Base-by-base conservation (phyloP, 2,329 filamentous ascomycete genomes). In the Monilinia fructigena region DNA sequence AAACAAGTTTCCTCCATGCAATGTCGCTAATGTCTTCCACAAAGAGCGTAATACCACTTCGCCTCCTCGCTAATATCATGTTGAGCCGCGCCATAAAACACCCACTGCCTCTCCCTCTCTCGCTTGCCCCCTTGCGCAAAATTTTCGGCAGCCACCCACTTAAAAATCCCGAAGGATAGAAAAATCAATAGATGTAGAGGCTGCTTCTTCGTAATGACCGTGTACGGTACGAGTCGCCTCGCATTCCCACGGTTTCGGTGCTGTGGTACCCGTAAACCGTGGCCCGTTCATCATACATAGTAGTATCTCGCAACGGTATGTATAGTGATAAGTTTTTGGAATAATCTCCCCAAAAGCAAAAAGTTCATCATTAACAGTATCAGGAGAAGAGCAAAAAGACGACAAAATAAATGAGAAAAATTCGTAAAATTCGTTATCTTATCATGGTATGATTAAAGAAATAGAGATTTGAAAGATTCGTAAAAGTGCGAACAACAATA, bases 191-290 rank as follows among this genome's bases (percentile, higher is more conserved):
- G 18, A 47, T 20, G 6, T 47, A 47, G 45, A 55, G 65, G 71
- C 63, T 67, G 55, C 68, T 69, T 70, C 71, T 69, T 71, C 70
- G 69, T 72, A 73, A 71, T 63, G 74, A 75, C 70, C 68, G 74
- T 72, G 58, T 50, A 50, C n/a, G n/a, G 58, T 45, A 63, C 70
- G 73, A 75, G 74, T 75, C 72, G 74, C 75, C 75, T 75, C 74
- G 63, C 66, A 69, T 65, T 68, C 69, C 70, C 67, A 63, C 72
- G 72, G 71, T 61, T 40, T 65, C 70, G 74, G 74, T 75, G 67
- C 74, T 75, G 74, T 76, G 54, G 67, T 67, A 67, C 68, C 73
- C 72, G 5, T 50, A 50, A 70, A 67, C 70, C 74, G 70, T 66
- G 67, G 59, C 4, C 59, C 59, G 68, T 72, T 52, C 45, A 28